A percentile compares a stretch with the other conserved stretches of the same genome.
phyloP scores from a whole-genome alignment of 139 green algal genomes.

The Picochlorum sp. region DNA sequence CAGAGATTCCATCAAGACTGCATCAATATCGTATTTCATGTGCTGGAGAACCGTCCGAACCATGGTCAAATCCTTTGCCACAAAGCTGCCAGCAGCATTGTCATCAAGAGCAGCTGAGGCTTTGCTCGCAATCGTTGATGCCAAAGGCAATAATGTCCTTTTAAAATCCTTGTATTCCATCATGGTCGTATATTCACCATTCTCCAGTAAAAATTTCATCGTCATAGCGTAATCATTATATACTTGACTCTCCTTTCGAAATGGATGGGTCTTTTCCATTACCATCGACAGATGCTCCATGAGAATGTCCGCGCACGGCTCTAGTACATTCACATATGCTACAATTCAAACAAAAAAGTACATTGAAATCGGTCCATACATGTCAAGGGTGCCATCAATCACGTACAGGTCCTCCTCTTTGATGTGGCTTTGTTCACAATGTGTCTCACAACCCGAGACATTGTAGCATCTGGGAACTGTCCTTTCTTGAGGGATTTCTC shows the following conservation, averaged over 20 bases:
- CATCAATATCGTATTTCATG: neutral
- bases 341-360: too few species aligned
- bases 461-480: neutral
- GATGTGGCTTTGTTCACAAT: too few species aligned
- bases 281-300: neutral
- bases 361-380: too few species aligned
- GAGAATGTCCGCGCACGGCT: neutral
- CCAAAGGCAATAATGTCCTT: neutral
- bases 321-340: neutral
- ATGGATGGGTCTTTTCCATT: neutral
- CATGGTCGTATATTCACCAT: neutral
- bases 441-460: too few species aligned
- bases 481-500: neutral
- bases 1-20: neutral
- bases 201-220: slow-evolving; percentile 3
- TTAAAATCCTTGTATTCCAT: neutral
- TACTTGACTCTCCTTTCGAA: neutral
- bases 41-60: neutral
- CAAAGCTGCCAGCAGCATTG: neutral
- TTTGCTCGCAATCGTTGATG: neutral
- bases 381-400: too few species aligned
- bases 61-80: slow-evolving; percentile 5
- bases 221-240: neutral
- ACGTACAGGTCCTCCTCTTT: too few species aligned
- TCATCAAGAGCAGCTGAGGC: neutral